Conservation (phyloP, 441 rosid genomes). For the California macrophylla region DNA sequence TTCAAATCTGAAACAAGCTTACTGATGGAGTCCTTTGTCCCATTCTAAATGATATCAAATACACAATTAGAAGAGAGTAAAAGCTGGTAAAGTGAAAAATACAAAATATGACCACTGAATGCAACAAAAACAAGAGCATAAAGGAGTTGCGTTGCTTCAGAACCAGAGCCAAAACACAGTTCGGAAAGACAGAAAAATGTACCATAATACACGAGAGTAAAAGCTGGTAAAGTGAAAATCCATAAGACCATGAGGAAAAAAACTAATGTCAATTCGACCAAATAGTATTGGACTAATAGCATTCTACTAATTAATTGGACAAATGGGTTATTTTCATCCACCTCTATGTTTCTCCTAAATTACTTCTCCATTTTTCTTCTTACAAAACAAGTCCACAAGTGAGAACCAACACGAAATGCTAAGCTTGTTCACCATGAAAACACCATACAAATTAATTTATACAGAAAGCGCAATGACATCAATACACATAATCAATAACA, state of each 20-base stretch:
- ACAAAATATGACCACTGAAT: neutral
- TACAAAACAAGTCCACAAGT: neutral
- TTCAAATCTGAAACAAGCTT: slow-evolving; percentile 87
- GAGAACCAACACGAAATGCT: neutral
- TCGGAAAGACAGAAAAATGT: neutral
- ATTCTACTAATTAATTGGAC: no score
- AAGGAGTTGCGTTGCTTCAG: neutral
- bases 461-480: no score
- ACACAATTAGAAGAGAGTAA: slow-evolving; percentile 9
- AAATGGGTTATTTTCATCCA: no score
- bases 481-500: no score
- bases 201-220: neutral
- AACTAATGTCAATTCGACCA: no score
- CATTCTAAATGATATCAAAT: slow-evolving; percentile 43
- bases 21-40: slow-evolving; percentile 74
- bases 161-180: neutral
- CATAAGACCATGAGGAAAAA: no score
- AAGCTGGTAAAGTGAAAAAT: slow-evolving; percentile 10
- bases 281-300: no score
- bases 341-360: neutral
- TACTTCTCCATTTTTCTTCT: neutral
- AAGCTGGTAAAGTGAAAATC: no score
- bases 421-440: neutral
- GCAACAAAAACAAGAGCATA: neutral
- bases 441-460: no score